Conservation (phyloP, 139 green algal genomes). For the Eudorina sp. region DNA sequence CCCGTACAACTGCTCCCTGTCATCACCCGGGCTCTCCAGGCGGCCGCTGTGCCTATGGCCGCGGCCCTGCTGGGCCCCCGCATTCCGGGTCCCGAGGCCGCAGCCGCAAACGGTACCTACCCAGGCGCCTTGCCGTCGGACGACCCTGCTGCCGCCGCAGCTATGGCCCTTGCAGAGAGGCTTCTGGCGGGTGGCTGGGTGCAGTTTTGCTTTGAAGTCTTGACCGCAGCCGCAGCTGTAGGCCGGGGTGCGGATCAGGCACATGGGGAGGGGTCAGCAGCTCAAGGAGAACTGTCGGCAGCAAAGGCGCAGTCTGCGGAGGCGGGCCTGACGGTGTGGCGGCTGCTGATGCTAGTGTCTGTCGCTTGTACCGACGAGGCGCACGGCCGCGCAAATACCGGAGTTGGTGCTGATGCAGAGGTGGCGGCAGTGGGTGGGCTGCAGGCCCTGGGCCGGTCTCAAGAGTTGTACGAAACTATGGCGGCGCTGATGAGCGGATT, state of each 20-base stretch:
- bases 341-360: not conserved
- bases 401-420: too few relatives aligned
- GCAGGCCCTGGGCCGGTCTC: too few relatives aligned
- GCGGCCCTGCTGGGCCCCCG: not conserved
- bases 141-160: not conserved
- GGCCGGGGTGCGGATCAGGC: too few relatives aligned
- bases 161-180: not conserved
- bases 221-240: not conserved
- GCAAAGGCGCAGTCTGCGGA: too few relatives aligned
- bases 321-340: not conserved
- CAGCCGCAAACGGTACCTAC: not conserved
- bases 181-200: slow-evolving; percentile 7
- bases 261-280: too few relatives aligned
- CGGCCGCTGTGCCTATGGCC: not conserved
- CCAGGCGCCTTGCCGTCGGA: not conserved
- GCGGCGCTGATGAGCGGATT: slow-evolving; percentile 30
- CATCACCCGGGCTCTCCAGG: not conserved
- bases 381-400: too few relatives aligned
- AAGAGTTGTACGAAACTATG: not conserved
- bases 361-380: too few relatives aligned
- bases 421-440: not conserved
- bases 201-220: slow-evolving; percentile 20
- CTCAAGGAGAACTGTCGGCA: too few relatives aligned
- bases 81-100: not conserved
- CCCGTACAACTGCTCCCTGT: not conserved